These are phyloP conservation scores for Pyrenochaeta sp. DNA, from an alignment of 2,329 filamentous ascomycete genomes.

Conservation along the genomic window DNA sequence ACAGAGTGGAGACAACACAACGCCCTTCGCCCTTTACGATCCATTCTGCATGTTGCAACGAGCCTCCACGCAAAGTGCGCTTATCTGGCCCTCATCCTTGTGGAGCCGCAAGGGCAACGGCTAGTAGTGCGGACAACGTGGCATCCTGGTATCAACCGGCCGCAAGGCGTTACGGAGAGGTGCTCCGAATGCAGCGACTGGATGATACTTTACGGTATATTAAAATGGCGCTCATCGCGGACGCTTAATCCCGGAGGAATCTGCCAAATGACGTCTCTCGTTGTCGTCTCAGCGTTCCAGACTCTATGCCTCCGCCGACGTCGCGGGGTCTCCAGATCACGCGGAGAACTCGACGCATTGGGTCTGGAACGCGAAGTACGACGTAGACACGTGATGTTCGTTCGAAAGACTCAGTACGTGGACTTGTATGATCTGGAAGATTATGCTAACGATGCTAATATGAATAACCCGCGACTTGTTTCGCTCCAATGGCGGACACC, in stretches of 20 bases:
- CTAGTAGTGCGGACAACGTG: background rate
- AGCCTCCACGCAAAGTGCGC: background rate
- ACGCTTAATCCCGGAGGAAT: background rate
- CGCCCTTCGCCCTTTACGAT: background rate
- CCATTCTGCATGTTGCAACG: background rate
- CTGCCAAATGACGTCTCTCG: background rate
- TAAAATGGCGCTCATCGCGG: background rate
- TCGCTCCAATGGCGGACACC: background rate
- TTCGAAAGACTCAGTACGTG: background rate
- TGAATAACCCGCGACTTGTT: background rate
- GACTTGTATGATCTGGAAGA: background rate
- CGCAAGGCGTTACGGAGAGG: background rate
- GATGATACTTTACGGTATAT: background rate
- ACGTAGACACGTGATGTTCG: background rate
- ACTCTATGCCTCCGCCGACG: background rate
- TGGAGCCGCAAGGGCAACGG: background rate
- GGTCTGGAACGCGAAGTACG: background rate
- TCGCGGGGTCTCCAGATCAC: background rate
- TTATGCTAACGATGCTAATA: background rate
- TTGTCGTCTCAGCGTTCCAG: background rate
- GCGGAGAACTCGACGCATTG: background rate
- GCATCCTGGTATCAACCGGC: background rate
- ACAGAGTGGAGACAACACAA: background rate
- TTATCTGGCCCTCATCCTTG: background rate
- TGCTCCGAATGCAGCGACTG: background rate